Conservation (phyloP, 768 basidiomycete genomes). For the Boletus pseudo-olivaceus region DNA sequence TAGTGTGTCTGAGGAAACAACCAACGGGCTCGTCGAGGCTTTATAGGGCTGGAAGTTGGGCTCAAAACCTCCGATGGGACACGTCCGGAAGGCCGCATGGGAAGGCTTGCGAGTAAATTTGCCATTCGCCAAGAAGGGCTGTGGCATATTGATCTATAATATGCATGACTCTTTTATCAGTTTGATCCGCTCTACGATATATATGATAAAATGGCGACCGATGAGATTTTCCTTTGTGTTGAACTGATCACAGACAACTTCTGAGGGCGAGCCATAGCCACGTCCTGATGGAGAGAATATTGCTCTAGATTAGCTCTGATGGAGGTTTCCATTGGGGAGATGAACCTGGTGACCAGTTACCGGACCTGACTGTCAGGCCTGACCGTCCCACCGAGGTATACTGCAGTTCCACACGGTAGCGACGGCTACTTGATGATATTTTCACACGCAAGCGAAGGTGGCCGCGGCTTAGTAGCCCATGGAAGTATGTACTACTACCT, state of each 20-base stretch:
- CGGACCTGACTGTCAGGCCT: not conserved
- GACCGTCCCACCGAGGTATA: too few species aligned
- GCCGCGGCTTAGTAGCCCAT: too few species aligned
- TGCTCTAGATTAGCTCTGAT: not conserved
- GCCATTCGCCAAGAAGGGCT: constrained; percentile 18
- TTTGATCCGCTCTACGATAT: not conserved
- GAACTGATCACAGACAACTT: not conserved
- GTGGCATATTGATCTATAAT: constrained; percentile 8
- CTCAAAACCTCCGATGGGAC: constrained; percentile 27
- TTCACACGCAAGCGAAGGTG: too few species aligned
- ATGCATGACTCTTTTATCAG: constrained; percentile 6
- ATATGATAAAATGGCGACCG: not conserved
- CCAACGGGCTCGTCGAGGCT: not conserved
- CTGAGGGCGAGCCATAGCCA: not conserved
- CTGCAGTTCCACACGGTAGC: too few species aligned
- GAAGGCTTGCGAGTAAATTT: constrained; percentile 8
- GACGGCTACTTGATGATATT: too few species aligned
- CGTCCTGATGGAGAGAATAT: not conserved
- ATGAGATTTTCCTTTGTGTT: not conserved
- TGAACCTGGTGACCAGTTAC: not conserved
- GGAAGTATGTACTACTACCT: too few species aligned
- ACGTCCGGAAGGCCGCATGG: constrained; percentile 19
- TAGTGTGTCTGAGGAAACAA: constrained; percentile 19
- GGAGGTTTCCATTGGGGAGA: not conserved
- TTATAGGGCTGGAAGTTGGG: constrained; percentile 19